phyloP scores from a whole-genome alignment of 2,329 filamentous ascomycete species.

The Drechslerella dactyloides region DNA sequence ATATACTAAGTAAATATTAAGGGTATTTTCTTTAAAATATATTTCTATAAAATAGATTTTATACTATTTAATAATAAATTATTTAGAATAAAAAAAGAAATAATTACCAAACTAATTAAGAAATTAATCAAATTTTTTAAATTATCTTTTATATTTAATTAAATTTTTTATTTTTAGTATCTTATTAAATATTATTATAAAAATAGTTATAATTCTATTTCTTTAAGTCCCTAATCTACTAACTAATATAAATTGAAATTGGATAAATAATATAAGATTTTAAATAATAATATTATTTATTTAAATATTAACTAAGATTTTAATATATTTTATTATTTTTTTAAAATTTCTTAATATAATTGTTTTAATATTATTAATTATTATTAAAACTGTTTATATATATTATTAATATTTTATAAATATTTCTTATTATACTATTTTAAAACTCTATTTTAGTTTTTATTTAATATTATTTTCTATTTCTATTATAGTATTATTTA shows the following conservation, averaged over 20 bases:
- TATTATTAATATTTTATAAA: constrained; percentile 6
- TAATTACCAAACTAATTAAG: no score
- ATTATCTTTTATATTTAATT: not conserved
- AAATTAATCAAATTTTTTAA: not conserved
- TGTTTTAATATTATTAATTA: not conserved
- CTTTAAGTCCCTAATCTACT: no score
- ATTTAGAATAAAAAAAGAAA: no score
- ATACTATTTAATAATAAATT: no score
- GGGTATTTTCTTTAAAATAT: no score
- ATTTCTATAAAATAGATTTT: no score
- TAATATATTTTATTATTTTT: not conserved
- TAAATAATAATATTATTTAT: constrained; percentile 3
- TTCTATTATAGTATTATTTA: not conserved
- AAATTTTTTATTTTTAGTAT: not conserved
- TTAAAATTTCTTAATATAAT: constrained; percentile 4
- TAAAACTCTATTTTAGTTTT: not conserved
- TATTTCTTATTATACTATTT: not conserved
- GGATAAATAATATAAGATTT: not conserved
- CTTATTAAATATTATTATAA: constrained; percentile 1
- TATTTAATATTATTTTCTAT: constrained; percentile 2
- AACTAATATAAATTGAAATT: no score
- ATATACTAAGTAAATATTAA: no score
- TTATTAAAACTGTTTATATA: constrained; percentile 4
- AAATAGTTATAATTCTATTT: constrained; percentile 5
- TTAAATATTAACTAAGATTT: not conserved